Conservation (phyloP, 768 basidiomycete species). For the Amanita thiersii region DNA sequence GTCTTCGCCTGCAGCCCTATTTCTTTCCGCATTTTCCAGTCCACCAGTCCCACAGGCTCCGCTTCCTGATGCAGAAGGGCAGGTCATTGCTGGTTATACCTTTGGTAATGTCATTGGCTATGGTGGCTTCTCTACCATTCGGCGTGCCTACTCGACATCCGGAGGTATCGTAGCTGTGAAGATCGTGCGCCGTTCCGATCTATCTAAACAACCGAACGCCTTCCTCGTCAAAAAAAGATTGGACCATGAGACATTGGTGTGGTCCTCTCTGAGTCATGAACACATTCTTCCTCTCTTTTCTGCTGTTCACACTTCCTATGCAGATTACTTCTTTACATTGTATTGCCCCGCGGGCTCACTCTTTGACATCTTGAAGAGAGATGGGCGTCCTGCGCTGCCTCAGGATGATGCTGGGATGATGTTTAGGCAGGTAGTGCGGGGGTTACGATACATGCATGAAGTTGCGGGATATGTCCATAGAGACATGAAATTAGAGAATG, state of each 20-base stretch:
- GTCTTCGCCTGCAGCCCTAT: constrained; percentile 66
- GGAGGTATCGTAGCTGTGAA: constrained; percentile 76
- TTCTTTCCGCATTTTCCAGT: constrained; percentile 57
- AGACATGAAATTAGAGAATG: constrained; percentile 96
- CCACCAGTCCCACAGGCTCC: constrained; percentile 20
- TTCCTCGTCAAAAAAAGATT: constrained; percentile 44
- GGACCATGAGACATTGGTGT: constrained; percentile 62
- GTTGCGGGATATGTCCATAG: constrained; percentile 76
- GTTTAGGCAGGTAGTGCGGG: constrained; percentile 81
- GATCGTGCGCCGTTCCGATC: constrained; percentile 58
- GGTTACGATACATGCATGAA: constrained; percentile 77
- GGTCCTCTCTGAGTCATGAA: constrained; percentile 75
- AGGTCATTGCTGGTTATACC: constrained; percentile 60
- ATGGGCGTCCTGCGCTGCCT: constrained; percentile 56
- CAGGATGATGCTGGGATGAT: constrained; percentile 79
- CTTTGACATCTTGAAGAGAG: constrained; percentile 72
- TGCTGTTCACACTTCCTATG: constrained; percentile 44
- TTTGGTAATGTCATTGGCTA: constrained; percentile 71
- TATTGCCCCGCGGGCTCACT: constrained; percentile 82
- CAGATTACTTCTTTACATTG: constrained; percentile 77
- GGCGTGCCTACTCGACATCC: constrained; percentile 55
- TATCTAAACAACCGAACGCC: constrained; percentile 44
- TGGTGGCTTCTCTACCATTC: constrained; percentile 78
- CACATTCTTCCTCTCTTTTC: constrained; percentile 82
- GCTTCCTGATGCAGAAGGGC: constrained; percentile 59